A percentile compares a stretch with the other conserved stretches of the same genome.
Conservation (phyloP, 2,329 filamentous ascomycete genomes). For the Alternaria tenuissima region DNA sequence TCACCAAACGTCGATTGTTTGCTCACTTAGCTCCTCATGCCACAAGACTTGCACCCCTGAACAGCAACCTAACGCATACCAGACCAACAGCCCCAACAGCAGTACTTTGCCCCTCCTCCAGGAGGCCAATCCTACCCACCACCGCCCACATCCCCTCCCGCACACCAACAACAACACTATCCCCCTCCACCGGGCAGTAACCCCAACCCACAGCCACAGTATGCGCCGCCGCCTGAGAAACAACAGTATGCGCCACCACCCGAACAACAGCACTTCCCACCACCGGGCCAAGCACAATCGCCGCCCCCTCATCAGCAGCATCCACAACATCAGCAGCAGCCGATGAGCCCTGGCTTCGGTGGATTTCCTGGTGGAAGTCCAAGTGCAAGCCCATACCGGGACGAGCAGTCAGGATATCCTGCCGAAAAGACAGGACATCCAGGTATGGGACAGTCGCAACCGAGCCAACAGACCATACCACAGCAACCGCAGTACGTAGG, state of each 20-base stretch:
- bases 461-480: constrained; percentile 37
- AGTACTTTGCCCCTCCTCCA: constrained; percentile 51
- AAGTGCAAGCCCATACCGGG: constrained; percentile 33
- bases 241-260: constrained; percentile 47
- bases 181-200: constrained; percentile 39
- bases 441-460: constrained; percentile 39
- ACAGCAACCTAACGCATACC: constrained; percentile 12
- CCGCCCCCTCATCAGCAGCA: constrained; percentile 22
- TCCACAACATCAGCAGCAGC: constrained; percentile 28
- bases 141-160: constrained; percentile 45
- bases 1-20: neutral
- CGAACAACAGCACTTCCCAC: constrained; percentile 39
- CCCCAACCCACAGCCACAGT: constrained; percentile 31
- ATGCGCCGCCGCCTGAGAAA: constrained; percentile 41
- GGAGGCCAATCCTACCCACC: constrained; percentile 45
- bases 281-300: constrained; percentile 33
- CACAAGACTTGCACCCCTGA: neutral
- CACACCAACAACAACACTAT: constrained; percentile 42
- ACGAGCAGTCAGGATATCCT: constrained; percentile 10
- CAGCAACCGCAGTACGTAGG: constrained; percentile 44
- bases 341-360: constrained; percentile 40
- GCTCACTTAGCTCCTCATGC: neutral
- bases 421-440: constrained; percentile 36
- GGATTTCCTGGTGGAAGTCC: constrained; percentile 31
- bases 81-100: constrained; percentile 44